Conservation (phyloP, 352 stramenopile species). For the Phytophthora quininea region DNA sequence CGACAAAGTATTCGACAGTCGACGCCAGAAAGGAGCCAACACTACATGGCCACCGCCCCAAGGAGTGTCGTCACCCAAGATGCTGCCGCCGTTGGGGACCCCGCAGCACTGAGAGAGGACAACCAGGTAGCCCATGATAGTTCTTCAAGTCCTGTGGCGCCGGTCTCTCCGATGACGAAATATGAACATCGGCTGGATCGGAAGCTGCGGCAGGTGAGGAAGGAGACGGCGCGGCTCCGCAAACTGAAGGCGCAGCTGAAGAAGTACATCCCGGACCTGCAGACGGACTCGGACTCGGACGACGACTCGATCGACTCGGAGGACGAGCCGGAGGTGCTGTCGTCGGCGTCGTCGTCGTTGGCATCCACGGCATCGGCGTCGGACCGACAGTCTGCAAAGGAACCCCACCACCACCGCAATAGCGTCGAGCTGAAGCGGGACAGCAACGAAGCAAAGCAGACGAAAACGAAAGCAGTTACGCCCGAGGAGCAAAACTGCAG, state of each 20-base stretch:
- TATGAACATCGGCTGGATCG: conserved; percentile 50
- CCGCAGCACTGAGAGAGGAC: conserved; percentile 13
- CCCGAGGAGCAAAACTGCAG: conserved; percentile 8
- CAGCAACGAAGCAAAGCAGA: conserved; percentile 13
- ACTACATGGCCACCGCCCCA: conserved; percentile 30
- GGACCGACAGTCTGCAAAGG: conserved; percentile 14
- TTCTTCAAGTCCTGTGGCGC: conserved; percentile 3
- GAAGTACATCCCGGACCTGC: conserved; percentile 56
- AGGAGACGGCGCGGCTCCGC: conserved; percentile 44
- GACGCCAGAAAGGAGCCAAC: conserved; percentile 25
- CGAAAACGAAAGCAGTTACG: conserved; percentile 8
- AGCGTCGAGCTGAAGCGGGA: conserved; percentile 15
- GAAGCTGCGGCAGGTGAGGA: conserved; percentile 51
- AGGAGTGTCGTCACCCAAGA: conserved; percentile 27
- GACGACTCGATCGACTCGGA: conserved; percentile 47
- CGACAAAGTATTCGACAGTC: conserved; percentile 11
- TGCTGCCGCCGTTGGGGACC: conserved; percentile 34
- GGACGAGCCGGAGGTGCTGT: conserved; percentile 28
- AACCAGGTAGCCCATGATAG: background rate
- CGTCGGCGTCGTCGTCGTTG: conserved; percentile 26
- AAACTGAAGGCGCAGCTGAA: conserved; percentile 51
- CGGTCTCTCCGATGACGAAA: conserved; percentile 32
- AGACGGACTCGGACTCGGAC: conserved; percentile 46
- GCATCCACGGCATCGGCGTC: conserved; percentile 11
- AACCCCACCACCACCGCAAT: conserved; percentile 17